phyloP scores from a whole-genome alignment of 345 rosid genomes.

The Populus alba region DNA sequence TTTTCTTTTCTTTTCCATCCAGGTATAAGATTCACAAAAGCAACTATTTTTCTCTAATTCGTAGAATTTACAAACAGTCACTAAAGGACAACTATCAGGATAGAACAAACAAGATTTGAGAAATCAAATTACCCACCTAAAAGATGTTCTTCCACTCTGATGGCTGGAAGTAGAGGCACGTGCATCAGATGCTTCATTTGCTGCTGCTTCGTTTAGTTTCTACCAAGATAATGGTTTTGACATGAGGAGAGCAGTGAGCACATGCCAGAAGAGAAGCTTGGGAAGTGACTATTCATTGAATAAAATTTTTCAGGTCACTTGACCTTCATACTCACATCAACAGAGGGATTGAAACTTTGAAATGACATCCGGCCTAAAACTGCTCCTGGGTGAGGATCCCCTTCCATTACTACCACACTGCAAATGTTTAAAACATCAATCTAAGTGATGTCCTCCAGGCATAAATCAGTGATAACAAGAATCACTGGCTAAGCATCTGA shows the following conservation, averaged over 20 bases:
- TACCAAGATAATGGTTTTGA: constrained; percentile 37
- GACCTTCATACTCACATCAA: constrained; percentile 66
- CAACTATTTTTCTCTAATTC: background rate
- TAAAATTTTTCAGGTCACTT: constrained; percentile 17
- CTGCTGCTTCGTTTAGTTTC: constrained; percentile 72
- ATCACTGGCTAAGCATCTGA: background rate
- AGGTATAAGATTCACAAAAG: background rate
- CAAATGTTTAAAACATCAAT: background rate
- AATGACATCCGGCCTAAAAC: constrained; percentile 89
- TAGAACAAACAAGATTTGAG: background rate
- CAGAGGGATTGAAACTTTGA: constrained; percentile 83
- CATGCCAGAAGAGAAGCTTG: constrained; percentile 17
- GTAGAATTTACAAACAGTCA: background rate
- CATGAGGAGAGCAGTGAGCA: constrained; percentile 22
- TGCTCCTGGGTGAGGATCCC: constrained; percentile 89
- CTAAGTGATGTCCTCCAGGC: background rate
- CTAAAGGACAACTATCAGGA: background rate
- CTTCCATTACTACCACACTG: constrained; percentile 83
- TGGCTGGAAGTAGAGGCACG: constrained; percentile 33
- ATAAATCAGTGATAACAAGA: background rate
- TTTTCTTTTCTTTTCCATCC: background rate
- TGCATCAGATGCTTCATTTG: constrained; percentile 35
- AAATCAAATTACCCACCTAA: constrained; percentile 37
- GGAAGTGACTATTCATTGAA: constrained; percentile 11
- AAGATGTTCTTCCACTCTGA: constrained; percentile 39